Evolutionary conservation across 176 grass and related monocot species (phyloP), one percentile per base, ranked within the genome.

Genomic region (Eragrostis curvula): DNA sequence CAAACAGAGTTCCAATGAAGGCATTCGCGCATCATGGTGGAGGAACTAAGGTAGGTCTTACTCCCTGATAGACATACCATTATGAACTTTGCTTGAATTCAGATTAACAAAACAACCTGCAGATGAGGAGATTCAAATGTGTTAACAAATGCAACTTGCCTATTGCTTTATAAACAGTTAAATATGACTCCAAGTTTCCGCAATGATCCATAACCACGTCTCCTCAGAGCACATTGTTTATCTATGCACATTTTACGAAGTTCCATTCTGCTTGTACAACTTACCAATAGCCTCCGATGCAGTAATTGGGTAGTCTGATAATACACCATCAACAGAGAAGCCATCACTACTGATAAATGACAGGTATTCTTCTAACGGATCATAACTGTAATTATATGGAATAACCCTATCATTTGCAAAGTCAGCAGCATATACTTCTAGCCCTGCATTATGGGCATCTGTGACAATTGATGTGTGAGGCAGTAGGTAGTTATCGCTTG

Each of bases 341-440:
- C 27, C 66, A 30, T 50, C 85, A 73, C 86, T 56, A 49, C 79
- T 58, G 15, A 91, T 29, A 57, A 91, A 98, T 30, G 20, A 74
- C 16, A 98, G 75, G 70, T 77, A 87, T 78, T 98, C 93, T 41
- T 80, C 60, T 83, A 98, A 72, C 10, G 96, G 96, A 81, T 98
- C 93, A 72, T 93, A 98, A 81, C 96, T 98, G 51, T 98, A 98
- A 71, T 98, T 95, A 15, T 86, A 98, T 40, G 90, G 87, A 21
- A 98, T 80, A 74, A 57, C 3, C 36, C 88, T 90, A 88, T 98
- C 96, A 87, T 98, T 98, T 45, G 87, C 88, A 80, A 98, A 98
- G 41, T 88, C 93, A 18, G 85, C 86, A 12, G 88, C 96, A 85
- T 90, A 91, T 77, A 98, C 83, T 81, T 98, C 96, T 70, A 98